Evolutionary conservation across 495 filamentous ascomycete genomes (phyloP).

Genomic region (Xylaria curta): DNA sequence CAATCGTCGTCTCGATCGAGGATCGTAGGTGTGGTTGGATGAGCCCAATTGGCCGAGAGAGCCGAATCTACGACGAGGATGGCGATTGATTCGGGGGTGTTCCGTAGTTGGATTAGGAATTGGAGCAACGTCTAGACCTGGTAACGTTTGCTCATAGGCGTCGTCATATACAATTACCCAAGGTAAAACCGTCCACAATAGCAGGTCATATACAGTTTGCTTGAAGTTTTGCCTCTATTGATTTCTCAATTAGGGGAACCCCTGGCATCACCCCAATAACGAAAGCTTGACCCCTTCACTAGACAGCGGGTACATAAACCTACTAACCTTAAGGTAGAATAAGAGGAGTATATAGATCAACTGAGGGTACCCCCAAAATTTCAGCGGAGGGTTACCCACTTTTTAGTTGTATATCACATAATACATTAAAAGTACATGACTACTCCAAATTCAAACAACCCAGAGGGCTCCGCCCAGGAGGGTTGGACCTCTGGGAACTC

Average conservation of each 20-base stretch:
- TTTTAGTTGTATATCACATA: no score
- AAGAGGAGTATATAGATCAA: no score
- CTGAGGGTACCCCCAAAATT: no score
- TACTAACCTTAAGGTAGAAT: no score
- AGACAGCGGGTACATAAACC: no score
- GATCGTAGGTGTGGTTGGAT: constrained; percentile 1
- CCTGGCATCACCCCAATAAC: neutral
- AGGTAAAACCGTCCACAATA: neutral
- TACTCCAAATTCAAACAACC: no score
- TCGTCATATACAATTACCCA: neutral
- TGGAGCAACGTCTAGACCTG: neutral
- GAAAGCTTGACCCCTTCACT: no score
- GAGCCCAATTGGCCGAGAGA: constrained; percentile 9
- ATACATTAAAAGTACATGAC: no score
- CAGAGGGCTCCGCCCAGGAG: no score
- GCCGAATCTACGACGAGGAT: neutral
- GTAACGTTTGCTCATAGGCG: neutral
- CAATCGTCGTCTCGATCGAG: constrained; percentile 18
- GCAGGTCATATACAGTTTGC: neutral
- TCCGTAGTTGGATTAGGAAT: neutral
- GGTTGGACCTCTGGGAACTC: no score
- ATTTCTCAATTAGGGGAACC: constrained; percentile 5
- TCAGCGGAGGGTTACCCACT: no score
- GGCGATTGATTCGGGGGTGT: neutral
- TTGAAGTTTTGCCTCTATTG: neutral